Percentiles rank a stretch among this genome's conserved stretches.
Conservation (phyloP, 805 yeast species). For the Candida sonorensis region DNA sequence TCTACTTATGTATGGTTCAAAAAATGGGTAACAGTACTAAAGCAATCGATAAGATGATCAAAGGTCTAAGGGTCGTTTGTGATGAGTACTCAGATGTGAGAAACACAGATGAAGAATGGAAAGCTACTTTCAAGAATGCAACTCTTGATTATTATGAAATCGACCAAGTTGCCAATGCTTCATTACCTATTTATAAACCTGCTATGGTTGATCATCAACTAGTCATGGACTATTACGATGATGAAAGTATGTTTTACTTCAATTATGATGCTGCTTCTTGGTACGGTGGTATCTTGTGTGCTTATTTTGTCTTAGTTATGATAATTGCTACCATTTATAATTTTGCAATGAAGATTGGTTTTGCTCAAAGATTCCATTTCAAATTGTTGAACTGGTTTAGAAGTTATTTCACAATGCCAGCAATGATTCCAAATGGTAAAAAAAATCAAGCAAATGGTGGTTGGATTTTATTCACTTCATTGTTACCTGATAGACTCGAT, state of each 20-base stretch:
- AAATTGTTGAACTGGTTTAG: conserved; percentile 30
- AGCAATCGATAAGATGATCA: conserved; percentile 2
- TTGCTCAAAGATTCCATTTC: conserved; percentile 23
- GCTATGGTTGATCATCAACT: conserved; percentile 4
- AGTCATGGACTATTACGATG: conserved; percentile 10
- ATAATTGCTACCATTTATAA: conserved; percentile 29
- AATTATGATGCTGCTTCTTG: conserved; percentile 23
- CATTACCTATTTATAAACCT: conserved; percentile 10
- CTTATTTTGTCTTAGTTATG: conserved; percentile 35
- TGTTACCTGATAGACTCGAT: conserved; percentile 30
- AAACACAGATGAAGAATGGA: not conserved
- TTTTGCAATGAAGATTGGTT: conserved; percentile 21
- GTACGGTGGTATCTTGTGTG: conserved; percentile 30
- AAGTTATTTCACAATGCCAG: conserved; percentile 33
- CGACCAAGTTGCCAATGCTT: not conserved
- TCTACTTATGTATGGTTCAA: conserved; percentile 8
- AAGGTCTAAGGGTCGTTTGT: conserved; percentile 2
- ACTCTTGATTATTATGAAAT: conserved; percentile 14
- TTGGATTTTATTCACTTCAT: conserved; percentile 11
- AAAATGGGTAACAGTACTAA: conserved; percentile 2
- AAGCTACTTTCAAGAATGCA: conserved; percentile 22
- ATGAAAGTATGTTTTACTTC: conserved; percentile 10
- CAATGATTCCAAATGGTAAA: conserved; percentile 23
- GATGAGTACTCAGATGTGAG: not conserved
- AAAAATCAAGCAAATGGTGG: conserved; percentile 10